Percentiles rank a stretch among this genome's conserved stretches.
phyloP scores from a whole-genome alignment of 352 stramenopile genomes.

The Globisporangium alternatum region DNA sequence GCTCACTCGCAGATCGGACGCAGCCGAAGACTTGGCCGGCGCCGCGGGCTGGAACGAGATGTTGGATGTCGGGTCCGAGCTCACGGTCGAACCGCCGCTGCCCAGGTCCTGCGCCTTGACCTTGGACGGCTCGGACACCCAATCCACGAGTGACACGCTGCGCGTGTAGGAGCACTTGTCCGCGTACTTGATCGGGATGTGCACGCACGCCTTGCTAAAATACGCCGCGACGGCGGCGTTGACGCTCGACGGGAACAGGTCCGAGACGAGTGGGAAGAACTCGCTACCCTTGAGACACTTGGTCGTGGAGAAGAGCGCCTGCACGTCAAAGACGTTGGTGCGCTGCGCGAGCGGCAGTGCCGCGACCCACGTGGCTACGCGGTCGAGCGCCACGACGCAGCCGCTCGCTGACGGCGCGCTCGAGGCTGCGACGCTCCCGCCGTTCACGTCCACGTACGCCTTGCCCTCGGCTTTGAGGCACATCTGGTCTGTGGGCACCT shows the following conservation, averaged over 20 bases:
- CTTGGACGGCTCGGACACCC: constrained; percentile 39
- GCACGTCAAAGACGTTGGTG: constrained; percentile 28
- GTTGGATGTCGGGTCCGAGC: constrained; percentile 12
- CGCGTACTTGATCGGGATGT: constrained; percentile 49
- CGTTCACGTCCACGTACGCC: constrained; percentile 40
- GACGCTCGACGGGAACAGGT: constrained; percentile 33
- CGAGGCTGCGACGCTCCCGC: constrained; percentile 22
- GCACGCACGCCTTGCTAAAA: constrained; percentile 43
- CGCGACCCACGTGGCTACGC: constrained; percentile 42
- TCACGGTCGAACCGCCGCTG: background rate
- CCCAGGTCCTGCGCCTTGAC: constrained; percentile 15
- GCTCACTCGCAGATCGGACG: background rate
- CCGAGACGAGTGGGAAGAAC: constrained; percentile 34
- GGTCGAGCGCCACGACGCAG: constrained; percentile 49
- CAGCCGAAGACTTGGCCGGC: background rate
- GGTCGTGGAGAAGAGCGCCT: constrained; percentile 34
- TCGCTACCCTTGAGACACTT: constrained; percentile 42
- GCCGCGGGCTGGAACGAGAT: constrained; percentile 12
- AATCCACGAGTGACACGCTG: constrained; percentile 42
- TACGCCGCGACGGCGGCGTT: constrained; percentile 26
- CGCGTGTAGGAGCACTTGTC: constrained; percentile 51
- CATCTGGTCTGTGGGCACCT: constrained; percentile 52
- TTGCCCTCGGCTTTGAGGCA: constrained; percentile 49
- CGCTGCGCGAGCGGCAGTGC: constrained; percentile 32
- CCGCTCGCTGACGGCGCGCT: constrained; percentile 31